Conservation (phyloP, 306 rosid genomes). For the Lathyrus sativus region DNA sequence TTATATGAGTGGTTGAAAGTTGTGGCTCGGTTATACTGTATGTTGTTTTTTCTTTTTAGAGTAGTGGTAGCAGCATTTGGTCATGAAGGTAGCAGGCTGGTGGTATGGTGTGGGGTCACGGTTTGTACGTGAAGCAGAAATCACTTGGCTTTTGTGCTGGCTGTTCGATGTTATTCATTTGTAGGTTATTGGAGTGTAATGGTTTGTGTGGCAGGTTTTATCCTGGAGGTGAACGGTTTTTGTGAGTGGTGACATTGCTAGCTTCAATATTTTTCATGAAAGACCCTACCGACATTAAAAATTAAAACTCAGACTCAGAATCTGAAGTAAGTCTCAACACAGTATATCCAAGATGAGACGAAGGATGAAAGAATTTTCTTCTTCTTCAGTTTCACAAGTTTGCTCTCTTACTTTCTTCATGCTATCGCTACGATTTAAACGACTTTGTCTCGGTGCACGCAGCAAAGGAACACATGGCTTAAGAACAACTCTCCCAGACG, state of each 20-base stretch:
- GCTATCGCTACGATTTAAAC: conserved; percentile 43
- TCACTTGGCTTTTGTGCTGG: too few relatives aligned
- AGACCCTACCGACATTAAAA: conserved; percentile 44
- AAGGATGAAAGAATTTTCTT: conserved; percentile 34
- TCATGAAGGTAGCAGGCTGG: too few relatives aligned
- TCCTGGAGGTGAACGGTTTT: too few relatives aligned
- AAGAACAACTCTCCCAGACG: conserved; percentile 42
- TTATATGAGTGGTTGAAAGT: too few relatives aligned
- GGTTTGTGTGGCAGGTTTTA: too few relatives aligned
- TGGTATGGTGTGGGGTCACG: too few relatives aligned
- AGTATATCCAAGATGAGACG: conserved; percentile 53
- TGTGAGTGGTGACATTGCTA: conserved; percentile 34
- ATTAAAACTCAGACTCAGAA: conserved; percentile 63
- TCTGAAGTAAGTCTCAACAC: conserved; percentile 69
- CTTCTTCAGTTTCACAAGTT: conserved; percentile 47
- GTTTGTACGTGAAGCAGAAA: too few relatives aligned
- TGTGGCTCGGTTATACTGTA: too few relatives aligned
- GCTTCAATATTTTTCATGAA: conserved; percentile 40
- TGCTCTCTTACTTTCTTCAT: conserved; percentile 54
- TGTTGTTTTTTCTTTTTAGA: too few relatives aligned
- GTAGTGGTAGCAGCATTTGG: too few relatives aligned
- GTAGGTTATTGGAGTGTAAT: too few relatives aligned
- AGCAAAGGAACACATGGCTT: conserved; percentile 65
- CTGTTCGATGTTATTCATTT: too few relatives aligned
- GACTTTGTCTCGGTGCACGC: conserved; percentile 44